Conservation (phyloP, 2,329 filamentous ascomycete species). For the Thelonectria rubi region DNA sequence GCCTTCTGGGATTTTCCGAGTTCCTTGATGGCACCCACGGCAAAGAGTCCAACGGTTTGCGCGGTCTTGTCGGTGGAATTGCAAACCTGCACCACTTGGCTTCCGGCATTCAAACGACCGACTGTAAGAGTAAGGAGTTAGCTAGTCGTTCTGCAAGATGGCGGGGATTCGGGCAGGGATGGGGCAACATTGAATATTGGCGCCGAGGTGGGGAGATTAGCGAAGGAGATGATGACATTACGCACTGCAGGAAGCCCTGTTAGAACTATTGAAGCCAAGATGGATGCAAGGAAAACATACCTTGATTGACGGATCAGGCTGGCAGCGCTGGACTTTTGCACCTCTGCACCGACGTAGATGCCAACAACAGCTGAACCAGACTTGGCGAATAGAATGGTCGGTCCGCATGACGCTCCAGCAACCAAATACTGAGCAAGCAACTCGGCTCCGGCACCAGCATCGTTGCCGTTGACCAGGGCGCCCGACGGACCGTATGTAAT, state of each 20-base stretch:
- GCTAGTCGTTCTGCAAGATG: not conserved
- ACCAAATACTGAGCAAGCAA: conserved; percentile 34
- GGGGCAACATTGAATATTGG: not conserved
- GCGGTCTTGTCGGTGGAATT: conserved; percentile 32
- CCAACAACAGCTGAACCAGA: conserved; percentile 35
- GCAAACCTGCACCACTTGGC: conserved; percentile 34
- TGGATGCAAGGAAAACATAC: conserved; percentile 3
- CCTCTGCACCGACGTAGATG: conserved; percentile 36
- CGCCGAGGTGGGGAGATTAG: not conserved
- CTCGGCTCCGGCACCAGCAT: conserved; percentile 25
- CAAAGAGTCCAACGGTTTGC: conserved; percentile 35
- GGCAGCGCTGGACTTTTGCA: conserved; percentile 36
- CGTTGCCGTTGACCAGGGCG: conserved; percentile 25
- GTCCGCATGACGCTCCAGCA: conserved; percentile 32
- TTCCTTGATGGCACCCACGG: conserved; percentile 25
- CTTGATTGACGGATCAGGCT: conserved; percentile 27
- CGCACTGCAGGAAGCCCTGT: conserved; percentile 21
- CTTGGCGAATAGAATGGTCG: conserved; percentile 40
- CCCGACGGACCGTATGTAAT: conserved; percentile 19
- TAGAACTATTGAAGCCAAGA: not conserved
- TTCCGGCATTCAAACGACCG: conserved; percentile 28
- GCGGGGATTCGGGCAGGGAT: not conserved
- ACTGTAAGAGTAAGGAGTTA: conserved; percentile 7
- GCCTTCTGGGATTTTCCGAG: conserved; percentile 31
- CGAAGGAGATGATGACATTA: not conserved